phyloP scores from a whole-genome alignment of 2,329 filamentous ascomycete genomes.

The Epicoccum nigrum region DNA sequence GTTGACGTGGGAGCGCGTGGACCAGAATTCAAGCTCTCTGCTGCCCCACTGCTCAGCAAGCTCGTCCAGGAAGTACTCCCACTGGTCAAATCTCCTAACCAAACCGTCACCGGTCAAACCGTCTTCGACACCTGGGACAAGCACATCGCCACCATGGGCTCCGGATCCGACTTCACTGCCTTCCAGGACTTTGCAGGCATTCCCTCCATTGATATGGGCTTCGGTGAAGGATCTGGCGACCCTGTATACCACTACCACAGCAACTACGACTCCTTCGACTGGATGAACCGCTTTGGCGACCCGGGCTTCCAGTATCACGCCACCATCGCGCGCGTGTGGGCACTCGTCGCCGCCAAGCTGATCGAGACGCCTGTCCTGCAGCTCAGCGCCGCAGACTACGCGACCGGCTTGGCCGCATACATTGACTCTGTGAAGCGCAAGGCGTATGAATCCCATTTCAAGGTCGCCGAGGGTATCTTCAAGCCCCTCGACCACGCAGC shows the following conservation, averaged over 20 bases:
- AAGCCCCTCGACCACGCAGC: slow-evolving; percentile 57
- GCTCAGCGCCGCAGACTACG: slow-evolving; percentile 57
- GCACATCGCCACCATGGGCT: slow-evolving; percentile 61
- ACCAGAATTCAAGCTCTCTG: slow-evolving; percentile 66
- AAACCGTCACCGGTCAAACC: slow-evolving; percentile 72
- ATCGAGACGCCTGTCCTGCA: slow-evolving; percentile 55
- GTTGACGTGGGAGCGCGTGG: slow-evolving; percentile 77
- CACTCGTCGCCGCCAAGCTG: slow-evolving; percentile 53
- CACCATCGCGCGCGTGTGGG: slow-evolving; percentile 55
- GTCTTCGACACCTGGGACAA: slow-evolving; percentile 68
- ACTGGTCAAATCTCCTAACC: slow-evolving; percentile 63
- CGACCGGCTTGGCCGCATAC: slow-evolving; percentile 50
- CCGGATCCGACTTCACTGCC: slow-evolving; percentile 59
- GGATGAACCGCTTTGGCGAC: slow-evolving; percentile 83
- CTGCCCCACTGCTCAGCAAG: slow-evolving; percentile 77
- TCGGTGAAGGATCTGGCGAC: slow-evolving; percentile 43
- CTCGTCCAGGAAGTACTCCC: slow-evolving; percentile 55
- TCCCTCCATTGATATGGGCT: slow-evolving; percentile 56
- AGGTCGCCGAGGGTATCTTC: slow-evolving; percentile 40
- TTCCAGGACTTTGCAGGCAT: slow-evolving; percentile 61
- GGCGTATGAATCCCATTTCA: slow-evolving; percentile 25
- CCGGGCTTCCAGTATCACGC: slow-evolving; percentile 64
- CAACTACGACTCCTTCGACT: slow-evolving; percentile 83
- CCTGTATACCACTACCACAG: slow-evolving; percentile 78
- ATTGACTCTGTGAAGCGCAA: slow-evolving; percentile 49